Percentiles rank a stretch among this genome's conserved stretches.
phyloP scores from a whole-genome alignment of 805 yeast species.

The Lipomyces sp. region DNA sequence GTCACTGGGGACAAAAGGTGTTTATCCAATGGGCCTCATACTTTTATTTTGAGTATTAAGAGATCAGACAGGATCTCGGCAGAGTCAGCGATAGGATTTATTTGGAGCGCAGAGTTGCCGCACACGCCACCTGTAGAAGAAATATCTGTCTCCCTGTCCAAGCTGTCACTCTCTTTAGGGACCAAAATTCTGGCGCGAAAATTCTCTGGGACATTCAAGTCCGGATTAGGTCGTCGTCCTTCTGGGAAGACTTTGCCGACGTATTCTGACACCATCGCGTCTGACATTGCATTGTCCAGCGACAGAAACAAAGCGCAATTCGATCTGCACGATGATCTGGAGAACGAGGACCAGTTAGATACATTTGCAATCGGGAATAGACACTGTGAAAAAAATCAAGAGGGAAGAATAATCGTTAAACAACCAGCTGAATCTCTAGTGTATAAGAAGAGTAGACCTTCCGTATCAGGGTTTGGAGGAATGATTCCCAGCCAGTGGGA shows the following conservation, averaged over 20 bases:
- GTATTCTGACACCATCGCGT: not conserved
- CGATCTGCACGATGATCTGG: not conserved
- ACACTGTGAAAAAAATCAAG: constrained; percentile 5
- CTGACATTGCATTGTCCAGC: not conserved
- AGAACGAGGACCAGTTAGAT: not conserved
- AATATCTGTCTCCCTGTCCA: not conserved
- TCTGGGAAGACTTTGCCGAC: constrained; percentile 1
- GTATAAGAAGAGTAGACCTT: constrained; percentile 6
- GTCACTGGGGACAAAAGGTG: not conserved
- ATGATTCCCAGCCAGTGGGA: not conserved
- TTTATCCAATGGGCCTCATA: not conserved
- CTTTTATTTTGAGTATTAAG: constrained; percentile 20
- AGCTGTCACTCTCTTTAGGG: not conserved
- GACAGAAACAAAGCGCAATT: not conserved
- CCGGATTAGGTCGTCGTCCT: constrained; percentile 10
- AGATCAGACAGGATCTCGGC: constrained; percentile 19
- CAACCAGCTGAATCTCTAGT: constrained; percentile 7
- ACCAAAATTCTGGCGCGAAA: constrained; percentile 13
- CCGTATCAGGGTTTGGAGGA: not conserved
- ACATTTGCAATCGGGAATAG: not conserved
- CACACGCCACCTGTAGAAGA: not conserved
- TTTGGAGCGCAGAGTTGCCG: constrained; percentile 27
- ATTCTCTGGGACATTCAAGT: constrained; percentile 15
- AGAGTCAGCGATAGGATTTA: constrained; percentile 11
- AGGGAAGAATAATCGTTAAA: not conserved